phyloP scores from a whole-genome alignment of 306 rosid species.

The Prunus campanulata region DNA sequence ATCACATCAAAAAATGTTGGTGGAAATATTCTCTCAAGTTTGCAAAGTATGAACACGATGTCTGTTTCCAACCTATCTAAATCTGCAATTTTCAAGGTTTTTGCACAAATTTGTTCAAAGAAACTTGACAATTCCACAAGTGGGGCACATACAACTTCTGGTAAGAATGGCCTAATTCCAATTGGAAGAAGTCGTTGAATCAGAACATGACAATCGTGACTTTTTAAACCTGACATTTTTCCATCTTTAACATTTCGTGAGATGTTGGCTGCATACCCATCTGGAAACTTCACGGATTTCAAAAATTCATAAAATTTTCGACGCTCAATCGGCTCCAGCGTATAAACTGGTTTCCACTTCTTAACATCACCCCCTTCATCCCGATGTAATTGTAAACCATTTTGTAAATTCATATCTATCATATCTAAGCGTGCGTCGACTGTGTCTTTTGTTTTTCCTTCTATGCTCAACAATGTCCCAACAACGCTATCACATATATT shows the following conservation, averaged over 20 bases:
- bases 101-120: neutral
- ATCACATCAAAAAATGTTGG: slow-evolving; percentile 1
- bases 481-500: neutral
- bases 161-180: neutral
- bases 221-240: neutral
- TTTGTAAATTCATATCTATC: too few species aligned
- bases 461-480: neutral
- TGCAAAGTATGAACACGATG: slow-evolving; percentile 3
- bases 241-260: neutral
- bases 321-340: neutral
- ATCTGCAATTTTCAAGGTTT: neutral
- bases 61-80: neutral
- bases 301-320: too few species aligned
- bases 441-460: neutral
- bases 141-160: neutral
- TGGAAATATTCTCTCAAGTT: neutral
- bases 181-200: neutral
- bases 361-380: too few species aligned
- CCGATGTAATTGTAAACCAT: too few species aligned
- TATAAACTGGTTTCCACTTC: neutral
- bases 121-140: slow-evolving; percentile 4
- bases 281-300: too few species aligned
- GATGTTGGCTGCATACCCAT: neutral
- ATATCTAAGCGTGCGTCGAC: neutral
- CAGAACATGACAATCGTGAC: slow-evolving; percentile 2